These are phyloP conservation scores for Zhuliangozyma parablackwelliae DNA, from an alignment of 1,139 yeast genomes.

Conservation along the genomic window DNA sequence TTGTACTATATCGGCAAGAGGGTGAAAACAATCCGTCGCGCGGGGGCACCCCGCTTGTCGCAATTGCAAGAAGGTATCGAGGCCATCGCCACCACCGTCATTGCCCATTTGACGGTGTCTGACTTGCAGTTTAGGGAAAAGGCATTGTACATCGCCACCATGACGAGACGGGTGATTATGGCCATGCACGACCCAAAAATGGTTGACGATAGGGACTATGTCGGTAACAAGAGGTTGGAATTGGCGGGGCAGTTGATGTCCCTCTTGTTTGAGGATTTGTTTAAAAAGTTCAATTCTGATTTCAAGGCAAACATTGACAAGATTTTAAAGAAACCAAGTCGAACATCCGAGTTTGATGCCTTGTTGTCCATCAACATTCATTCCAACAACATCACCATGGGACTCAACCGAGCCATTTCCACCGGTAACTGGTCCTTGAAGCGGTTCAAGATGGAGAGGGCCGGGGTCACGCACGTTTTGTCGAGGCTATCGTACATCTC, in stretches of 20 bases:
- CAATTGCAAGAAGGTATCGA: slow-evolving; percentile 92
- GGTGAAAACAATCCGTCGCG: slow-evolving; percentile 87
- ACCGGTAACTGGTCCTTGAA: slow-evolving; percentile 98
- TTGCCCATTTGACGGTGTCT: slow-evolving; percentile 87
- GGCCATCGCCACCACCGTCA: slow-evolving; percentile 92
- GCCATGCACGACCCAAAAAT: slow-evolving; percentile 91
- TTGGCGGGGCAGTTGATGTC: slow-evolving; percentile 97
- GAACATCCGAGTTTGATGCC: slow-evolving; percentile 95
- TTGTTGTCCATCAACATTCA: slow-evolving; percentile 82
- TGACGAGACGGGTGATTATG: slow-evolving; percentile 95
- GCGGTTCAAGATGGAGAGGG: slow-evolving; percentile 99
- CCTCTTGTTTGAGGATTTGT: slow-evolving; percentile 88
- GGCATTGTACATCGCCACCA: slow-evolving; percentile 88
- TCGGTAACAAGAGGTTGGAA: slow-evolving; percentile 95
- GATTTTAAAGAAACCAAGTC: slow-evolving; percentile 85
- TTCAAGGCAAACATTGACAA: slow-evolving; percentile 93
- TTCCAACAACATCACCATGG: slow-evolving; percentile 88
- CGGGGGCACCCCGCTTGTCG: slow-evolving; percentile 75
- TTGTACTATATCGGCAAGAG: slow-evolving; percentile 84
- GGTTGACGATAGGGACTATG: slow-evolving; percentile 98
- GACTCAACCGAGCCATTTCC: slow-evolving; percentile 92
- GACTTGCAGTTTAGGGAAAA: slow-evolving; percentile 89
- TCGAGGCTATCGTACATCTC: slow-evolving; percentile 88
- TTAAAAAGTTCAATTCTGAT: slow-evolving; percentile 91
- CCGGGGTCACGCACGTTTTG: slow-evolving; percentile 96